These are phyloP conservation scores for Penicillium sclerotiorum DNA, from an alignment of 2,329 filamentous ascomycete genomes.

Conservation along the genomic window DNA sequence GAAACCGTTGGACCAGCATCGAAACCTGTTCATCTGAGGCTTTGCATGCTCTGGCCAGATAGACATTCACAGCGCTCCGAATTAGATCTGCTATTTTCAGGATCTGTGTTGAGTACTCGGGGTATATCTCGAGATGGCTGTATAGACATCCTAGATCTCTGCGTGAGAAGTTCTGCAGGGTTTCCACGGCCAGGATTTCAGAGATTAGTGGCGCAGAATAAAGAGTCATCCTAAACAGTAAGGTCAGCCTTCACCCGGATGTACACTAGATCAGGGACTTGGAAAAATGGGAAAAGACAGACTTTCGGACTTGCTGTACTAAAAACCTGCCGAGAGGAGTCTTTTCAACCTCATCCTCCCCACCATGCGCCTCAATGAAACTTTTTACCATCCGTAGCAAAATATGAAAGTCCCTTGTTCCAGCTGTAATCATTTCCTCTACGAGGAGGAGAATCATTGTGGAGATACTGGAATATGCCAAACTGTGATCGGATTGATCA, in stretches of 20 bases:
- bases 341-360: constrained; percentile 6
- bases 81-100: constrained; percentile 10
- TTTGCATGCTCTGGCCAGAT: constrained; percentile 7
- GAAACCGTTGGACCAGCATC: constrained; percentile 3
- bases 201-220: constrained; percentile 16
- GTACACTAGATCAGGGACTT: not conserved
- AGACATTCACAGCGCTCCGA: constrained; percentile 14
- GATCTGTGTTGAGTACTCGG: constrained; percentile 5
- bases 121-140: constrained; percentile 3
- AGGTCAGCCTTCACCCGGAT: not conserved
- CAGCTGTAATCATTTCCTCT: constrained; percentile 18
- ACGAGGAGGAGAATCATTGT: constrained; percentile 17
- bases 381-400: constrained; percentile 17
- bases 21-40: not conserved
- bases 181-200: not conserved
- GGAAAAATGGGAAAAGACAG: not conserved
- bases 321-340: constrained; percentile 11
- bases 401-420: constrained; percentile 16
- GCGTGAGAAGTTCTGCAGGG: constrained; percentile 1
- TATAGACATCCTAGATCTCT: constrained; percentile 16
- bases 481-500: not conserved
- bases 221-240: constrained; percentile 12
- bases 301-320: constrained; percentile 19
- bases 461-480: constrained; percentile 8
- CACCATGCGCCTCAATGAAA: constrained; percentile 14